Base-by-base conservation (phyloP, 2,329 filamentous ascomycete species). In the Penicillium sp. region DNA sequence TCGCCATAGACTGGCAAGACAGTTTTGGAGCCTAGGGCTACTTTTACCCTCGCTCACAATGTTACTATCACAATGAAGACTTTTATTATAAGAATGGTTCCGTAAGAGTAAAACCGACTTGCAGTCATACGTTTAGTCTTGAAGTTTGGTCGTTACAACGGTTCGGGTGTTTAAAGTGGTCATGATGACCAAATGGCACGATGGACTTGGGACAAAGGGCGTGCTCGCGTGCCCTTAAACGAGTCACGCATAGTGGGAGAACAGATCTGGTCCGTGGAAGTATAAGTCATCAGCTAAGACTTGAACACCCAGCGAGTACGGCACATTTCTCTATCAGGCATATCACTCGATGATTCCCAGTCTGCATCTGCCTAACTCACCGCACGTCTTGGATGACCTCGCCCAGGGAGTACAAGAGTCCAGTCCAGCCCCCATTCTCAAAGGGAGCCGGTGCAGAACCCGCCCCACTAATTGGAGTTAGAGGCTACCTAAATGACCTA, bases 1-100 rank as follows among this genome's bases (percentile, higher is more conserved):
- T 50, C 44, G 8, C 50, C 51, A 57, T 54, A 46, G 50, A 50
- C 24, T 61, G 56, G 51, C 56, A 51, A 28, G 43, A 51, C 46
- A 39, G 46, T 52, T 41, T n/a, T 33, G 49, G 59, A 33, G 53
- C 52, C 62, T 28, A 53, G 61, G 61, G 59, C 59, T 63, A 62
- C 59, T 62, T 35, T 50, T 60, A 61, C 61, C 60, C 59, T 54
- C 39, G 11, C 41, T 41, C 35, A 10, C 18, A 13, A 16, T 41
- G 39, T 41, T 41, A 27, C 13, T 27, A 41, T 25, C 22, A 24
- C 39, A 41, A 27, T 41, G 13, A 41, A 27, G 25, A 3, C 22
- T 27, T 25, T 1, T 11, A 7, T n/a, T 40, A n/a, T 41, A 4
- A 41, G 20, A 27, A 41, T 13, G 2, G n/a, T 27, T n/a, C 38